phyloP scores from a whole-genome alignment of 2,329 filamentous ascomycete genomes.

The Arachnomyces sp. region DNA sequence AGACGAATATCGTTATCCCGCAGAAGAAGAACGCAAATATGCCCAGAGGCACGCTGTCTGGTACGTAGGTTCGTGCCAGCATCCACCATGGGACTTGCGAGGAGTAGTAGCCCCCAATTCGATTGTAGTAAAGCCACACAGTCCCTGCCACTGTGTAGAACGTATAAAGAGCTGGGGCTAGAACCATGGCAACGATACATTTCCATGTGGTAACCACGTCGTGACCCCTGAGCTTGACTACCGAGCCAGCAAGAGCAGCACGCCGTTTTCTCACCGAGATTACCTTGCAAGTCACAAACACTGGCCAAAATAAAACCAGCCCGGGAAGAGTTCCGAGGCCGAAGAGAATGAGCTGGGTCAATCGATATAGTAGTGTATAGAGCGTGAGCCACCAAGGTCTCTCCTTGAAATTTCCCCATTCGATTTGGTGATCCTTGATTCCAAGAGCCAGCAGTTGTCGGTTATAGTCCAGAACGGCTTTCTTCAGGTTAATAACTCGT shows the following conservation, averaged over 20 bases:
- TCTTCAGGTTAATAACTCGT: slow-evolving; percentile 60
- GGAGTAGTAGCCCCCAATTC: slow-evolving; percentile 52
- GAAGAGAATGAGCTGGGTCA: slow-evolving; percentile 62
- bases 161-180: slow-evolving; percentile 67
- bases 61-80: slow-evolving; percentile 42
- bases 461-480: slow-evolving; percentile 67
- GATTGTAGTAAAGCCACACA: slow-evolving; percentile 61
- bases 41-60: slow-evolving; percentile 63
- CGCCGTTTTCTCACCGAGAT: slow-evolving; percentile 66
- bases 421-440: slow-evolving; percentile 75
- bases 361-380: slow-evolving; percentile 61
- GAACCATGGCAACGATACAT: slow-evolving; percentile 62
- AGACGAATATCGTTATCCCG: slow-evolving; percentile 67
- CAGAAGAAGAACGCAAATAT: slow-evolving; percentile 59
- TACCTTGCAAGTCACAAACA: slow-evolving; percentile 65
- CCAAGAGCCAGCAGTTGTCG: slow-evolving; percentile 66
- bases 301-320: slow-evolving; percentile 65
- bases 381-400: slow-evolving; percentile 62
- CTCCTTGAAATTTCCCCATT: slow-evolving; percentile 53
- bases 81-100: slow-evolving; percentile 7
- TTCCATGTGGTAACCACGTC: slow-evolving; percentile 82
- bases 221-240: slow-evolving; percentile 67
- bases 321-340: slow-evolving; percentile 67
- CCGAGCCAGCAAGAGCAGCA: slow-evolving; percentile 63
- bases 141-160: slow-evolving; percentile 61